Evolutionary conservation across 176 grass and related monocot species (phyloP), one percentile per base, ranked within the genome.

Genomic region (Oryza meridionalis): DNA sequence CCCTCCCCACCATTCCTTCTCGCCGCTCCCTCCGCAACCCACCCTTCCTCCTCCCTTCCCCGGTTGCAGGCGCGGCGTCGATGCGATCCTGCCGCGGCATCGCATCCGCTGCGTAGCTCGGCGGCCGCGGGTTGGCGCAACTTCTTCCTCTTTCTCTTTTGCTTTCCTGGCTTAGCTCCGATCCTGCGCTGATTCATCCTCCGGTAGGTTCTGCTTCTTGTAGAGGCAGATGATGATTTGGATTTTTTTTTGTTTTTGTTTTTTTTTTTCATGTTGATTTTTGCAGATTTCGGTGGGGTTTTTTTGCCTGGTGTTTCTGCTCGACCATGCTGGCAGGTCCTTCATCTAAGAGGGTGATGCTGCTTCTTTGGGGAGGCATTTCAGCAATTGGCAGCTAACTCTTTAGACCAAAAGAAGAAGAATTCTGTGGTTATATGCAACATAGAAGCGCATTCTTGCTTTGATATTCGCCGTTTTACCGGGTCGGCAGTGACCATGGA

Each of bases 401-500:
- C 85, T 65, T 38, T 24, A 76, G 70, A n/a, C 14, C 27, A 43
- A 1, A 80, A n/a, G 29, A 31, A 37, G 35, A 37, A 7, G 6
- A n/a, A 32, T 50, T n/a, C 14, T 67, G 11, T 42, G 75, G 59
- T 47, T 61, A 21, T 55, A 51, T 82, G 38, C 62, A 6, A 58
- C 10, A 11, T 0, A 40, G 44, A 11, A 53, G 58, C 5, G n/a
- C 67, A 31, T 31, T 31, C 29, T 31, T 31, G 29, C 29, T 31
- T 31, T 31, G 29, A 31, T 31, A 31, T 31, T 31, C 29, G 29
- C 29, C 29, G 29, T 31, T 31, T 31, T 31, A 31, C 29, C 29
- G 29, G 29, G 29, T 31, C 29, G 29, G 29, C 29, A 31, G 29
- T 31, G 68, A 67, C 46, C 63, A 96, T 96, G 94, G 94, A 96